These are phyloP conservation scores for Cardamine resedifolia DNA, from an alignment of 345 rosid genomes.

Conservation along the genomic window DNA sequence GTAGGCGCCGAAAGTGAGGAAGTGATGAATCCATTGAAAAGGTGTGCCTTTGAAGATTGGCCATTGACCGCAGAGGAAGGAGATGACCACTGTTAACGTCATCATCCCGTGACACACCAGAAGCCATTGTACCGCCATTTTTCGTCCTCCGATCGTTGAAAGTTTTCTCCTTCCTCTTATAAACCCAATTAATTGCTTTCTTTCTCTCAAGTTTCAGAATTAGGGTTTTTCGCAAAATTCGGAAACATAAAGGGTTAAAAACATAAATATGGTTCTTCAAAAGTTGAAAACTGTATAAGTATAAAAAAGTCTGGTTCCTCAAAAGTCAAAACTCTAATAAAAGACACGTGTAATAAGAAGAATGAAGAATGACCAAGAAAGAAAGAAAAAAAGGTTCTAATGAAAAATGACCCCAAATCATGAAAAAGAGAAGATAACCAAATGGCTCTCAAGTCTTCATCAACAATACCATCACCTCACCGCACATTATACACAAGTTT, in stretches of 20 bases:
- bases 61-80: slow-evolving; percentile 98
- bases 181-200: slow-evolving; percentile 1
- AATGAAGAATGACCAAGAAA: no score
- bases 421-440: no score
- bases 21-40: slow-evolving; percentile 63
- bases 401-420: no score
- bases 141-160: slow-evolving; percentile 16
- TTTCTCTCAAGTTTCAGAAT: not conserved
- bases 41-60: slow-evolving; percentile 87
- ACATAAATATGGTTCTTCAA: not conserved
- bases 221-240: not conserved
- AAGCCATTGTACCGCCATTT: slow-evolving; percentile 72
- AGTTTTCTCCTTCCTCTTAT: not conserved
- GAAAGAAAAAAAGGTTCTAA: no score
- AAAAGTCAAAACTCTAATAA: no score
- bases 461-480: slow-evolving; percentile 90
- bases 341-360: no score
- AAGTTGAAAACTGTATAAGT: no score
- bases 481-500: slow-evolving; percentile 71
- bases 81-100: slow-evolving; percentile 59
- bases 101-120: slow-evolving; percentile 67
- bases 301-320: no score
- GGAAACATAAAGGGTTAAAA: not conserved
- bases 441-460: slow-evolving; percentile 24
- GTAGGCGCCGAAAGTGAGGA: slow-evolving; percentile 87